These are phyloP conservation scores for Sordariomycetes sp. DNA, from an alignment of 2,329 filamentous ascomycete genomes.

Conservation along the genomic window DNA sequence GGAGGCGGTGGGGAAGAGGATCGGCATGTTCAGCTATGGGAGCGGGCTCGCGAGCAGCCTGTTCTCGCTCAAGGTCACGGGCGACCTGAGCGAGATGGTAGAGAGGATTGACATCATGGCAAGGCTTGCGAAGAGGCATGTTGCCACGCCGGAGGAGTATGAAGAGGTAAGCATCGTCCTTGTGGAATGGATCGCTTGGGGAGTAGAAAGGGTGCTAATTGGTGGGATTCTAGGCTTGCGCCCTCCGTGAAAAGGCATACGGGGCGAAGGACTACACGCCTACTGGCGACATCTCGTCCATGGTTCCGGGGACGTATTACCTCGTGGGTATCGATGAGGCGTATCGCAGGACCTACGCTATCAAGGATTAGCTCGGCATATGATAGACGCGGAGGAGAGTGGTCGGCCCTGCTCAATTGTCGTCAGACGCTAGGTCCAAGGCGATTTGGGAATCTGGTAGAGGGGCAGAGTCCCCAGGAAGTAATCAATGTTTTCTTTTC, in stretches of 20 bases:
- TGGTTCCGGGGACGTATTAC: conserved; percentile 63
- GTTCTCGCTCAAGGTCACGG: conserved; percentile 62
- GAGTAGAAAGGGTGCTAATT: background rate
- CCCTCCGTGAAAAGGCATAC: conserved; percentile 72
- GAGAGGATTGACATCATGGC: conserved; percentile 60
- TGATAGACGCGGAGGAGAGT: too few species aligned
- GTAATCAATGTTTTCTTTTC: too few species aligned
- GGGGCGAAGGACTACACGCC: conserved; percentile 71
- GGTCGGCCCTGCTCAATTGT: too few species aligned
- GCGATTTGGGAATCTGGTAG: too few species aligned
- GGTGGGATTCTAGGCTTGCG: conserved; percentile 51
- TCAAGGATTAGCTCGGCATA: conserved; percentile 51
- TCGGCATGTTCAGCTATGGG: conserved; percentile 58
- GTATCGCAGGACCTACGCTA: conserved; percentile 69
- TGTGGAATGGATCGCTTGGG: background rate
- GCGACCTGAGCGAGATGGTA: conserved; percentile 56
- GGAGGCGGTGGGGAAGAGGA: conserved; percentile 51
- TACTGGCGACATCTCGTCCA: conserved; percentile 54
- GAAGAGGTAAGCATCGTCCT: conserved; percentile 48
- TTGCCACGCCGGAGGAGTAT: conserved; percentile 60
- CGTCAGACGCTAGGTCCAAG: too few species aligned
- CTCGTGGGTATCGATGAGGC: conserved; percentile 72
- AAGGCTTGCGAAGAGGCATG: conserved; percentile 53
- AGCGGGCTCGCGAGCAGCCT: conserved; percentile 64
- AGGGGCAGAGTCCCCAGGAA: too few species aligned